Base-by-base conservation (phyloP, 352 stramenopile genomes). In the Aphanomyces astaci region DNA sequence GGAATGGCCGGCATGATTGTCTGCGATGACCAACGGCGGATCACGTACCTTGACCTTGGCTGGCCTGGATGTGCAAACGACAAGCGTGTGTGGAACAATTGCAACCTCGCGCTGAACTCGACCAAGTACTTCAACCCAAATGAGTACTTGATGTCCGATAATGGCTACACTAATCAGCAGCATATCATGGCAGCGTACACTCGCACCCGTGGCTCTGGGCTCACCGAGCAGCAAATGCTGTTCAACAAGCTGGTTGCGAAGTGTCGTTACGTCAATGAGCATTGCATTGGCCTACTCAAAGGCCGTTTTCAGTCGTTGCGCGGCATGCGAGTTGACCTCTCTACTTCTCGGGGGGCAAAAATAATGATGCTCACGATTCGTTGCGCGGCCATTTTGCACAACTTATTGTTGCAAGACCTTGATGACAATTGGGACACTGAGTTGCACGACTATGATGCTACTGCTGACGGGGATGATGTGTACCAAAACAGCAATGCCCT, bases 251-350 rank as follows among this genome's bases (percentile, higher is more conserved):
- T 17, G 10, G 36, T 63, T 46, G 54, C 54, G n/a, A n/a, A n/a
- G n/a, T n/a, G n/a, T n/a, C n/a, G n/a, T n/a, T n/a, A n/a, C n/a
- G n/a, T 45, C 54, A 63, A 63, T 63, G 54, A 54, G n/a, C 54
- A 63, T 54, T 63, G 54, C 28, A 63, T 63, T 49, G 36, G 54
- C 9, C 36, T 63, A 13, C n/a, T 63, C 10, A 63, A 63, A 24
- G 31, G 31, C 17, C 54, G 54, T 51, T 63, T 63, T 45, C 54
- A 63, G 1, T 63, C n/a, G 10, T 13, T 63, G 9, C 28, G 54
- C n/a, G 28, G n/a, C 17, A 55, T 2, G 19, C 48, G 19, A 11
- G 28, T 28, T 17, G 39, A 46, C 39, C 9, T 46, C 17, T 46
- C 39, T 17, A 46, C 9, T 17, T 17, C 17, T 9, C 17, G 9